These are phyloP conservation scores for Dendrobium catenatum DNA, from an alignment of 106 monocot genomes.

Conservation along the genomic window DNA sequence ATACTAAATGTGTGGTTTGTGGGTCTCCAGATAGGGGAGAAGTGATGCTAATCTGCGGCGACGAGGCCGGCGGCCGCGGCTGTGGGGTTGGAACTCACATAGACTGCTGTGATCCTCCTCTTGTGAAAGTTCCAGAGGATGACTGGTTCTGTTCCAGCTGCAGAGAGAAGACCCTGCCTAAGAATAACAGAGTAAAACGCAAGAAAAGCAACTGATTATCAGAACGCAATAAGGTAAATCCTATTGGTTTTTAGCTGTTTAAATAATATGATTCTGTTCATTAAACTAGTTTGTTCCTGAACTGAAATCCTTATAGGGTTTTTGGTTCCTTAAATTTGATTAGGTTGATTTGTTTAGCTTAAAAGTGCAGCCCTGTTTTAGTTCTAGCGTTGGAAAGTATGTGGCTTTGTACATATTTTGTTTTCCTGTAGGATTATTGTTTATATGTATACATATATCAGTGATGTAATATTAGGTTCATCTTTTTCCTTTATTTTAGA, in stretches of 20 bases:
- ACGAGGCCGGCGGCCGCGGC: slow-evolving; percentile 40
- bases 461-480: too few species aligned
- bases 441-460: too few species aligned
- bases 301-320: neutral
- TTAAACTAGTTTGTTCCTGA: neutral
- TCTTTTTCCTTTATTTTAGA: too few species aligned
- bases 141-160: slow-evolving; percentile 81
- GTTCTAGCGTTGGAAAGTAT: neutral
- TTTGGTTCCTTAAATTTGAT: too few species aligned
- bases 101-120: slow-evolving; percentile 75
- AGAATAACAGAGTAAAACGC: slow-evolving; percentile 5
- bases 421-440: neutral
- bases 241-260: neutral
- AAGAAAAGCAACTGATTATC: slow-evolving; percentile 4
- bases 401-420: neutral
- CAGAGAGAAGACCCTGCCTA: neutral
- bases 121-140: slow-evolving; percentile 47
- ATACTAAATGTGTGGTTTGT: slow-evolving; percentile 50
- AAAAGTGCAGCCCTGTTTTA: neutral
- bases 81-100: slow-evolving; percentile 81
- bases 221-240: neutral
- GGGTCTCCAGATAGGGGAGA: slow-evolving; percentile 43
- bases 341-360: neutral
- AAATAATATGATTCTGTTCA: neutral
- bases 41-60: slow-evolving; percentile 82